These are phyloP conservation scores for Hysterium pulicare DNA, from an alignment of 2,329 filamentous ascomycete genomes.

Conservation along the genomic window DNA sequence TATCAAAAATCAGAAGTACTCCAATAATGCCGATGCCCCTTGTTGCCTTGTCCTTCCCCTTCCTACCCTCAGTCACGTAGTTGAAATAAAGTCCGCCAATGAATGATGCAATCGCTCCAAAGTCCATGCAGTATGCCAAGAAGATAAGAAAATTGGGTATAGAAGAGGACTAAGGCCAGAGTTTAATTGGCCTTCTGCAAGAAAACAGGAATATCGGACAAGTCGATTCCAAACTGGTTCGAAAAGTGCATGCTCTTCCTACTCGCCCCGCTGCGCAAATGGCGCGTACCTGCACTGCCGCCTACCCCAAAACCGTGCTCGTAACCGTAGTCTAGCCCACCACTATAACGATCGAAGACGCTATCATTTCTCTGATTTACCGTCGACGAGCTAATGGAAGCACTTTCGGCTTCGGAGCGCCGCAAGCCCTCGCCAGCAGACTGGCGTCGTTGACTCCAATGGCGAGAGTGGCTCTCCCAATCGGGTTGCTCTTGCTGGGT, in stretches of 20 bases:
- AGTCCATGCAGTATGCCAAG: background rate
- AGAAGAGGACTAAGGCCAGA: background rate
- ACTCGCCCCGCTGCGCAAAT: conserved; percentile 26
- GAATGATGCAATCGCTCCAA: background rate
- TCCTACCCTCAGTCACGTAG: background rate
- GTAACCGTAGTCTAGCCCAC: conserved; percentile 35
- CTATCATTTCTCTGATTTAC: conserved; percentile 1
- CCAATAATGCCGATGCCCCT: no score
- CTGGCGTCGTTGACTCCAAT: conserved; percentile 29
- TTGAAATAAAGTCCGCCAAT: background rate
- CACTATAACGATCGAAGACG: conserved; percentile 30
- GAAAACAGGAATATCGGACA: conserved; percentile 32
- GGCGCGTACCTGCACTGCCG: conserved; percentile 36
- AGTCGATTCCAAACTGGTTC: conserved; percentile 28
- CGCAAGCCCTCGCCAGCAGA: conserved; percentile 21
- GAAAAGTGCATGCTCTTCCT: conserved; percentile 28
- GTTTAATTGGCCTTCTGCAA: conserved; percentile 15
- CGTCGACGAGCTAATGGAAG: no score
- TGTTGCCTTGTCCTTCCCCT: background rate
- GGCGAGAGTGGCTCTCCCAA: conserved; percentile 25
- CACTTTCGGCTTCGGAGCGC: conserved; percentile 10
- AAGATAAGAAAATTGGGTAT: background rate
- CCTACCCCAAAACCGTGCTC: conserved; percentile 31
- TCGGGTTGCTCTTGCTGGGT: conserved; percentile 7
- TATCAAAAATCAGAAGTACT: background rate